These are phyloP conservation scores for Lepidium didymum DNA, from an alignment of 345 rosid species.

Conservation along the genomic window DNA sequence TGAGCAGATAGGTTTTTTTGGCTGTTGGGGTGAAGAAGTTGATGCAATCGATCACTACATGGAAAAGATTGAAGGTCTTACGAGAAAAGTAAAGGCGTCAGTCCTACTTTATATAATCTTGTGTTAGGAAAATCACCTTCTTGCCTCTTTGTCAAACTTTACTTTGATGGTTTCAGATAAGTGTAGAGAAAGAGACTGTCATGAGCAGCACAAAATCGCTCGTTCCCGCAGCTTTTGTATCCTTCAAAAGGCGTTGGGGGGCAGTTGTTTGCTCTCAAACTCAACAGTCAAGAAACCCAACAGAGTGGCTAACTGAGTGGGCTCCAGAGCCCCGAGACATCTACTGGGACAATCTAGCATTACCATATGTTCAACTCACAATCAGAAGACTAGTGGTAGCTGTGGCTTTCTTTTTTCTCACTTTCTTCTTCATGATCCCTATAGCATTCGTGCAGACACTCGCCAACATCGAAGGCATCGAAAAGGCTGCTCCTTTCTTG, in stretches of 20 bases:
- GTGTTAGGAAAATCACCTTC: not conserved
- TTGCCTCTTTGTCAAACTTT: not conserved
- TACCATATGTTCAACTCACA: constrained; percentile 81
- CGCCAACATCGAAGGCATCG: constrained; percentile 87
- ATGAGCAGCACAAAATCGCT: constrained; percentile 41
- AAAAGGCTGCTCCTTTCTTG: constrained; percentile 76
- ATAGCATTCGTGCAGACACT: constrained; percentile 87
- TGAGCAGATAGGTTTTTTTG: constrained; percentile 64
- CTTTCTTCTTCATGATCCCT: constrained; percentile 97
- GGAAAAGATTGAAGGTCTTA: constrained; percentile 52
- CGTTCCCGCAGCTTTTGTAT: constrained; percentile 82
- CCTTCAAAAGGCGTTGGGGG: constrained; percentile 86
- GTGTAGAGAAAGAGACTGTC: constrained; percentile 50
- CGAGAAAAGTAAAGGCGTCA: constrained; percentile 37
- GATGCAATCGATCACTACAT: constrained; percentile 71
- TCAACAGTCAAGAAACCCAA: constrained; percentile 83
- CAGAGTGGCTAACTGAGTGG: constrained; percentile 90
- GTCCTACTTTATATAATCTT: not conserved
- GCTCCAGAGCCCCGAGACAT: constrained; percentile 92
- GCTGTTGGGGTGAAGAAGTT: constrained; percentile 57
- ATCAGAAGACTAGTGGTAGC: constrained; percentile 60
- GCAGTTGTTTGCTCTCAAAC: constrained; percentile 95
- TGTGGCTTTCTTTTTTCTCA: constrained; percentile 75
- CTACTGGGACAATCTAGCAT: constrained; percentile 80
- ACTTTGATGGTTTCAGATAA: constrained; percentile 44